A percentile compares a stretch with the other conserved stretches of the same genome.
Evolutionary conservation across 1,284 basidiomycete species (phyloP).

Genomic region (Fomitopsis schrenkii): DNA sequence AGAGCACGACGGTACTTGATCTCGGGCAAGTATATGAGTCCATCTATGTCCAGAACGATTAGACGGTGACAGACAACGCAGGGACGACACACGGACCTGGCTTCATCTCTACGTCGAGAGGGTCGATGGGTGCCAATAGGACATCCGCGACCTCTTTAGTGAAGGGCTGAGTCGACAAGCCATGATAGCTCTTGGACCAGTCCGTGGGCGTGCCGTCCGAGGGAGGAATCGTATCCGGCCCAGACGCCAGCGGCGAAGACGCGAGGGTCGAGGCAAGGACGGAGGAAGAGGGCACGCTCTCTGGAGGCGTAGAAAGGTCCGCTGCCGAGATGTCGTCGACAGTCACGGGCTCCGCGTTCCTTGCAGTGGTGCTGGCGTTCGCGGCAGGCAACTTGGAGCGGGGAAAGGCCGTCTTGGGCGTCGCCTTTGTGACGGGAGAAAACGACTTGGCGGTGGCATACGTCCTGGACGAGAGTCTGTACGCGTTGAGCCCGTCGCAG

Average conservation of each 20-base stretch:
- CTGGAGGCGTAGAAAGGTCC: constrained; percentile 12
- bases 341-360: not conserved
- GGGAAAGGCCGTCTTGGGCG: not conserved
- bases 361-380: constrained; percentile 14
- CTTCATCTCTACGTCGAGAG: constrained; percentile 88
- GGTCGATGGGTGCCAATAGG: constrained; percentile 73
- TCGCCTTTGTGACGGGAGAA: not conserved
- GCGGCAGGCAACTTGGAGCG: constrained; percentile 8
- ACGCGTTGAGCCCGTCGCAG: not conserved
- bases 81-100: constrained; percentile 52
- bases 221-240: constrained; percentile 2
- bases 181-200: constrained; percentile 89
- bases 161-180: constrained; percentile 80
- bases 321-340: constrained; percentile 18
- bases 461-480: not conserved
- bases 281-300: constrained; percentile 25
- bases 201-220: constrained; percentile 36
- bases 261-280: constrained; percentile 3
- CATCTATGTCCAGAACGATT: constrained; percentile 52
- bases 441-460: not conserved
- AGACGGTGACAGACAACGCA: not conserved
- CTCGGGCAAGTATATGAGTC: constrained; percentile 93
- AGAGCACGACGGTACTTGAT: constrained; percentile 97
- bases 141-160: constrained; percentile 70
- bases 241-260: not conserved